Conservation (phyloP, 306 rosid species). For the Quercus aquifolioides region DNA sequence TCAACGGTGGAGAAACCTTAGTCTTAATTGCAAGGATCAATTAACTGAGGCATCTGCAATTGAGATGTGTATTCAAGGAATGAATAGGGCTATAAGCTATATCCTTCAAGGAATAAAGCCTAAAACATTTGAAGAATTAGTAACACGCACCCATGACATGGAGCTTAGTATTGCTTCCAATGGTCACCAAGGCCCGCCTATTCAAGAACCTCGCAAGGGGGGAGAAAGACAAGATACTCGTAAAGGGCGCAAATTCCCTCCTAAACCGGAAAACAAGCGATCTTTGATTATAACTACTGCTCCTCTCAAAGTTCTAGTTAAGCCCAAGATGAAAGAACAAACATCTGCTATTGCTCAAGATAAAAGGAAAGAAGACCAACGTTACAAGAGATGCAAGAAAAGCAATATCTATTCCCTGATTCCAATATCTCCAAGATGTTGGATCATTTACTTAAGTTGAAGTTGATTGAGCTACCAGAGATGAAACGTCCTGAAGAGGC, state of each 20-base stretch:
- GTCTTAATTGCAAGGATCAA: background rate
- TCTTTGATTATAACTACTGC: background rate
- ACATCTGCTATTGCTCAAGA: rapidly evolving
- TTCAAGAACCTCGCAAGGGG: too few species aligned
- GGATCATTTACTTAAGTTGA: background rate
- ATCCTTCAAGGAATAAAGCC: background rate
- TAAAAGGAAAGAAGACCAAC: background rate
- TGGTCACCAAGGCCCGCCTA: too few species aligned
- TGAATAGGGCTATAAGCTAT: background rate
- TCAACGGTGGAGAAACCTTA: background rate
- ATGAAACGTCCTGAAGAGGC: background rate
- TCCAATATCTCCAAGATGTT: background rate
- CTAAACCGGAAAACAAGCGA: background rate
- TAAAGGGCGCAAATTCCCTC: too few species aligned
- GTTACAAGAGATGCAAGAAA: background rate
- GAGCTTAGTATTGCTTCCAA: background rate
- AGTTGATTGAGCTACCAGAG: background rate
- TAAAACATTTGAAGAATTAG: background rate
- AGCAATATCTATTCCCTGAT: background rate
- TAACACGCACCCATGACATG: background rate
- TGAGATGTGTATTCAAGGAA: background rate
- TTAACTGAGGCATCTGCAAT: background rate
- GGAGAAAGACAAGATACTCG: too few species aligned
- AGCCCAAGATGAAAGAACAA: background rate
- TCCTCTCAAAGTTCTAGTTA: background rate